phyloP scores from a whole-genome alignment of 2,329 filamentous ascomycete genomes.

The Dissoconium aciculare region DNA sequence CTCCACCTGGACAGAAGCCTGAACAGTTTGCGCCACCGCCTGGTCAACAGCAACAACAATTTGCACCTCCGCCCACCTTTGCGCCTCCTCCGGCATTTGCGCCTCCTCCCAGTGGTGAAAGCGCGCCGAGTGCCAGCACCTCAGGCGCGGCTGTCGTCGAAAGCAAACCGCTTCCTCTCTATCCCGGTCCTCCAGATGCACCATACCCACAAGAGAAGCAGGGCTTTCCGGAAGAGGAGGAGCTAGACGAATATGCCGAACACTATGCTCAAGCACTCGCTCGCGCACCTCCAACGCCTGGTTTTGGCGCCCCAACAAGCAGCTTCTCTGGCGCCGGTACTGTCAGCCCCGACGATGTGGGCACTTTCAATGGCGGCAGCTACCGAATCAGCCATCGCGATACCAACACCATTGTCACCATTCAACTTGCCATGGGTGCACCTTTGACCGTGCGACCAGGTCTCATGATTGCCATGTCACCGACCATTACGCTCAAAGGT shows the following conservation, averaged over 20 bases:
- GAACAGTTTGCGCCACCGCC: slow-evolving; percentile 4
- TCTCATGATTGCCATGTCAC: slow-evolving; percentile 89
- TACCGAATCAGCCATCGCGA: slow-evolving; percentile 89
- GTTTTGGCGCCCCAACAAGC: slow-evolving; percentile 29
- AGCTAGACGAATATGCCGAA: slow-evolving; percentile 14
- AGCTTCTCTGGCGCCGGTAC: slow-evolving; percentile 51
- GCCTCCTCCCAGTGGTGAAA: no score
- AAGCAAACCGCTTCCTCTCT: slow-evolving; percentile 22
- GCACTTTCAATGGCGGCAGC: slow-evolving; percentile 93
- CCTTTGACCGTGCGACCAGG: slow-evolving; percentile 71
- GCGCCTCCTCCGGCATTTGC: slow-evolving; percentile 17
- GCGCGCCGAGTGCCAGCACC: no score
- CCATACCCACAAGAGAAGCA: slow-evolving; percentile 22
- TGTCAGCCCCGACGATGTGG: slow-evolving; percentile 59
- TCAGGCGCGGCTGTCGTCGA: slow-evolving; percentile 1
- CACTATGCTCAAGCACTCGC: slow-evolving; percentile 8
- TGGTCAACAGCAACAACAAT: slow-evolving; percentile 13
- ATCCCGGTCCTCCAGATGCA: slow-evolving; percentile 24
- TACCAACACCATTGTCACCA: slow-evolving; percentile 73
- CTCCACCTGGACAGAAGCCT: slow-evolving; percentile 16
- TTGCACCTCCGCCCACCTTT: slow-evolving; percentile 13
- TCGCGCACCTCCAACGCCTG: slow-evolving; percentile 18
- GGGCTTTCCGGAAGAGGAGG: slow-evolving; percentile 7
- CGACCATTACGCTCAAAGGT: slow-evolving; percentile 71
- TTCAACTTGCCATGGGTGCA: slow-evolving; percentile 80